Evolutionary conservation across 345 rosid species (phyloP).

Genomic region (Arabidopsis suecica): DNA sequence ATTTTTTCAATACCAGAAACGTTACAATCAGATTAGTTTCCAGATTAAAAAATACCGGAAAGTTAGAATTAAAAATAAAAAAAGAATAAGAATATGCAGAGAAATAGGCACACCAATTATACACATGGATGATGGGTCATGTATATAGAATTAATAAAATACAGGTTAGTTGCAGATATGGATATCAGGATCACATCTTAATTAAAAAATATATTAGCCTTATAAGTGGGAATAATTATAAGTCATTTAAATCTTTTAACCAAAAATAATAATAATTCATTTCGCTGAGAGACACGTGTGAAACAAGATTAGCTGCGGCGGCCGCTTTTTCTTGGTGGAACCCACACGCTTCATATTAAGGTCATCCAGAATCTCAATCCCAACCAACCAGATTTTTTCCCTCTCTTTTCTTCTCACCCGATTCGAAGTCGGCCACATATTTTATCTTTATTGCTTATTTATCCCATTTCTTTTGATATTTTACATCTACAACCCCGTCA

Average conservation of each 20-base stretch:
- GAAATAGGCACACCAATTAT: neutral
- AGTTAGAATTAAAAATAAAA: neutral
- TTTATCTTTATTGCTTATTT: neutral
- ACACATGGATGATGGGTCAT: neutral
- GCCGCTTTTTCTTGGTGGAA: slow-evolving; percentile 61
- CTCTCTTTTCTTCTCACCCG: slow-evolving; percentile 31
- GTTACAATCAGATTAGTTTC: neutral
- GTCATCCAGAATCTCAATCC: slow-evolving; percentile 54
- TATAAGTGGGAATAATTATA: slow-evolving; percentile 18
- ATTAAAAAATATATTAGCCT: neutral
- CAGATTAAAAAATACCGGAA: neutral
- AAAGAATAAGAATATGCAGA: neutral
- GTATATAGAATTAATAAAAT: slow-evolving; percentile 12
- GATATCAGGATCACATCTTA: slow-evolving; percentile 25
- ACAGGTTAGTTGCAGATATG: slow-evolving; percentile 21
- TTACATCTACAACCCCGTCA: neutral
- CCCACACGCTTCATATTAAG: slow-evolving; percentile 45
- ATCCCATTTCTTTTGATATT: neutral
- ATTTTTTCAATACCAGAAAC: neutral
- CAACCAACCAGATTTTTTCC: slow-evolving; percentile 50
- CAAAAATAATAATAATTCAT: neutral
- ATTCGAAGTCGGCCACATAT: slow-evolving; percentile 33
- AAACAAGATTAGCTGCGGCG: slow-evolving; percentile 51
- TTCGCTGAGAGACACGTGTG: slow-evolving; percentile 52
- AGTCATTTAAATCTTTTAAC: neutral